phyloP scores from a whole-genome alignment of 768 basidiomycete genomes.

The Xerocomellus chrysenteron region DNA sequence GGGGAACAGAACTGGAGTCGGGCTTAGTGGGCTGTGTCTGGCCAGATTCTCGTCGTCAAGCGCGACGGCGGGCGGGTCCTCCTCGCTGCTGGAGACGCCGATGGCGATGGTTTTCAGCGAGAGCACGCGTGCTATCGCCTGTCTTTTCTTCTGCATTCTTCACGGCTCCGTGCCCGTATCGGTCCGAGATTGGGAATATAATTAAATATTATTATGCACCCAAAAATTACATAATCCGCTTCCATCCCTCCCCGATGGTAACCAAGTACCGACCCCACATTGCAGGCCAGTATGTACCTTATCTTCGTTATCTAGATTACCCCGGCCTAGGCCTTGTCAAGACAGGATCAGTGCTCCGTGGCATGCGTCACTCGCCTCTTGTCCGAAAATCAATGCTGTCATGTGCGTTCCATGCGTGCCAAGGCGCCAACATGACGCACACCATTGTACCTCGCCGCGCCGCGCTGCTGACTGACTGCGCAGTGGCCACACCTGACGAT shows the following conservation, averaged over 20 bases:
- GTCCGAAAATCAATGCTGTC: conserved; percentile 13
- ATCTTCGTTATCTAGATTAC: conserved; percentile 28
- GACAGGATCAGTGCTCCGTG: background rate
- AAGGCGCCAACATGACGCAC: background rate
- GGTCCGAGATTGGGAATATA: conserved; percentile 23
- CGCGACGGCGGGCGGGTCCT: background rate
- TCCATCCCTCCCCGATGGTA: background rate
- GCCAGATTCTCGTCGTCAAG: background rate
- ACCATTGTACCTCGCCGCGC: conserved; percentile 4
- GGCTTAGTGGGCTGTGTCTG: conserved; percentile 5
- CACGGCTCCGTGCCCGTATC: conserved; percentile 25
- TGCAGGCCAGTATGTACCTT: conserved; percentile 12
- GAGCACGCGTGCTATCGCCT: background rate
- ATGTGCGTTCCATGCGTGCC: conserved; percentile 1
- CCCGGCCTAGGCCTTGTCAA: conserved; percentile 20
- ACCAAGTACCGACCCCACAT: conserved; percentile 21
- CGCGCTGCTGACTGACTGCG: background rate
- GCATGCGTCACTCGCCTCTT: background rate
- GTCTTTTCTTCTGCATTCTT: conserved; percentile 7
- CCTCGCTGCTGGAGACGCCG: conserved; percentile 4
- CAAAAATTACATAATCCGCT: conserved; percentile 15
- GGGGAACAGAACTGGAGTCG: conserved; percentile 11
- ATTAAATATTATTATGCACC: background rate
- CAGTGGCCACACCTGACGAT: background rate
- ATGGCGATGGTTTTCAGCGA: conserved; percentile 11